Percentiles rank a stretch among this genome's conserved stretches.
Conservation (phyloP, 1,139 yeast species). For the Suhomyces bolitotheri region DNA sequence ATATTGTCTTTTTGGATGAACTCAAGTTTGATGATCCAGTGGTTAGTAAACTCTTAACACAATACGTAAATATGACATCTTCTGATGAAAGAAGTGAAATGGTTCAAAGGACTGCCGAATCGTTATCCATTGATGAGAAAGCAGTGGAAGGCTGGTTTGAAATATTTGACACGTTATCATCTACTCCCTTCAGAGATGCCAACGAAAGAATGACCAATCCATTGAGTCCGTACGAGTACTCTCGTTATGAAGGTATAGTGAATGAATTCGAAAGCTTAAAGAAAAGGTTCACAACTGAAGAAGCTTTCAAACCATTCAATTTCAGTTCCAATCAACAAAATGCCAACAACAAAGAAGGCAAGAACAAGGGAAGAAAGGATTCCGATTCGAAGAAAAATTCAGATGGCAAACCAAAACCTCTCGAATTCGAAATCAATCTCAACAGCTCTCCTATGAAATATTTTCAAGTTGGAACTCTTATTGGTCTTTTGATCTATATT, state of each 20-base stretch:
- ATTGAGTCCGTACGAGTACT: slow-evolving; percentile 35
- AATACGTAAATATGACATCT: slow-evolving; percentile 17
- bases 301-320: slow-evolving; percentile 11
- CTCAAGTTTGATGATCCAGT: slow-evolving; percentile 27
- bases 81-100: slow-evolving; percentile 11
- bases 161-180: slow-evolving; percentile 30
- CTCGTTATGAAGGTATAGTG: slow-evolving; percentile 15
- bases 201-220: slow-evolving; percentile 27
- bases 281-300: slow-evolving; percentile 11
- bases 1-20: slow-evolving; percentile 32
- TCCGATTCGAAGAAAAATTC: slow-evolving; percentile 9
- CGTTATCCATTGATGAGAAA: slow-evolving; percentile 4
- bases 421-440: slow-evolving; percentile 29
- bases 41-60: slow-evolving; percentile 26
- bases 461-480: slow-evolving; percentile 34
- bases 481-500: slow-evolving; percentile 29
- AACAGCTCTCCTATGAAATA: slow-evolving; percentile 27
- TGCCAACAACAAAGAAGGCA: neutral
- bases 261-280: slow-evolving; percentile 14
- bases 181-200: slow-evolving; percentile 32
- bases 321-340: slow-evolving; percentile 6
- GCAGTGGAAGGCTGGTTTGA: slow-evolving; percentile 32
- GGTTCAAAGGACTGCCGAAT: slow-evolving; percentile 1
- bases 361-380: slow-evolving; percentile 2
- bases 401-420: slow-evolving; percentile 12